Evolutionary conservation across 2,329 filamentous ascomycete genomes (phyloP), one percentile per base, ranked within the genome.

Genomic region (Stagonosporopsis tanaceti): DNA sequence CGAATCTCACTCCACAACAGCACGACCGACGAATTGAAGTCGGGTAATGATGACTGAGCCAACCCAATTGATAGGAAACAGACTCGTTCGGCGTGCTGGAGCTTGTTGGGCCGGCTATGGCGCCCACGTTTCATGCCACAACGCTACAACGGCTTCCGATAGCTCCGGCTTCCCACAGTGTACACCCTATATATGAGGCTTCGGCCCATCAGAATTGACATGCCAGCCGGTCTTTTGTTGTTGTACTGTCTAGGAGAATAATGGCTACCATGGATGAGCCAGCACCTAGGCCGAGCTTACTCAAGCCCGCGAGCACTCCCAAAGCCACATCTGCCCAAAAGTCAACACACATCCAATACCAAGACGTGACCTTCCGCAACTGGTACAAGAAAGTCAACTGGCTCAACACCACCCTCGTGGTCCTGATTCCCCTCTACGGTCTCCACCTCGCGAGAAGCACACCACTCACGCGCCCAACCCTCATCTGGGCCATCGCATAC

Each of bases 351-450:
- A 62, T 68, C 37, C 59, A 64, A 20, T 51, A 63, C 34, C 62
- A 68, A 24, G 56, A 62, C 24, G 24, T 60, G 17, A 67, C 62
- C 3, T 24, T 65, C 7, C 79, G 81, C 65, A 96, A 96, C 81
- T 94, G 91, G 91, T 87, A 93, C 79, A 89, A 92, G 79, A 92
- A 96, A 74, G 85, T 97, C 81, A 92, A 96, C 84, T 96, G 93
- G 92, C 84, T 96, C 65, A 96, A 95, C 78, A 88, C 90, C 54
- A 85, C 82, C 60, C 86, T 96, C 76, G 93, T 96, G 73, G 77
- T 96, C 64, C 80, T 89, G 57, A 83, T 96, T 37, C 93, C 93
- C 39, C 59, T 92, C 35, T 82, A 85, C 53, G 93, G 93, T 59
- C 84, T 91, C 72, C 79, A 93, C 67, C 85, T 87, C 52, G 83